Percentiles rank a stretch among this genome's conserved stretches.
Evolutionary conservation across 257 asterid genomes (phyloP).

Genomic region (Nicotiana knightiana): DNA sequence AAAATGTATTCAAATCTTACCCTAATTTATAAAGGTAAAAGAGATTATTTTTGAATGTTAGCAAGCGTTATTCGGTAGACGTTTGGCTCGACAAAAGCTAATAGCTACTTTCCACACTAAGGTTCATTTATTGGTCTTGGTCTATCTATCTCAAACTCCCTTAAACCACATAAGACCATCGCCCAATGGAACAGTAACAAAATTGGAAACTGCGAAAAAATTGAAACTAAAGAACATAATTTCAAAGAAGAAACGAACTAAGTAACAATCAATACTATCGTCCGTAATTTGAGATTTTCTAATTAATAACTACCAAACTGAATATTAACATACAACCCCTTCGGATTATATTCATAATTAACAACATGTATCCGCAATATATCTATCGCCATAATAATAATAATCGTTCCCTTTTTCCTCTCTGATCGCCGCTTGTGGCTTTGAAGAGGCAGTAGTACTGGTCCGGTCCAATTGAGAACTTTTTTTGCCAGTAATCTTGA

Average conservation of each 20-base stretch:
- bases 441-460: background rate
- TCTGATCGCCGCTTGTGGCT: background rate
- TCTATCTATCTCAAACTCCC: no score
- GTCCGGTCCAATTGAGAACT: no score
- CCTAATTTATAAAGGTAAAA: no score
- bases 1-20: no score
- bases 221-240: background rate
- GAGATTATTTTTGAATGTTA: no score
- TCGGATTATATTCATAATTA: conserved; percentile 27
- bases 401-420: background rate
- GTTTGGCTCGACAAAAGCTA: no score
- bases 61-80: no score
- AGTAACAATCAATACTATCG: background rate
- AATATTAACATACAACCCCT: conserved; percentile 31
- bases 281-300: background rate
- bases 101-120: no score
- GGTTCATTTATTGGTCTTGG: no score
- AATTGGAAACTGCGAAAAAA: background rate
- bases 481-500: background rate
- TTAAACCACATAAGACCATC: background rate
- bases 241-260: background rate
- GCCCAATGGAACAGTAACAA: conserved; percentile 17
- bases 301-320: conserved; percentile 4
- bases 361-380: background rate
- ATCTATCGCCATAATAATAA: background rate